Evolutionary conservation across 2,329 filamentous ascomycete species (phyloP).

Genomic region (Biscogniauxia marginata): DNA sequence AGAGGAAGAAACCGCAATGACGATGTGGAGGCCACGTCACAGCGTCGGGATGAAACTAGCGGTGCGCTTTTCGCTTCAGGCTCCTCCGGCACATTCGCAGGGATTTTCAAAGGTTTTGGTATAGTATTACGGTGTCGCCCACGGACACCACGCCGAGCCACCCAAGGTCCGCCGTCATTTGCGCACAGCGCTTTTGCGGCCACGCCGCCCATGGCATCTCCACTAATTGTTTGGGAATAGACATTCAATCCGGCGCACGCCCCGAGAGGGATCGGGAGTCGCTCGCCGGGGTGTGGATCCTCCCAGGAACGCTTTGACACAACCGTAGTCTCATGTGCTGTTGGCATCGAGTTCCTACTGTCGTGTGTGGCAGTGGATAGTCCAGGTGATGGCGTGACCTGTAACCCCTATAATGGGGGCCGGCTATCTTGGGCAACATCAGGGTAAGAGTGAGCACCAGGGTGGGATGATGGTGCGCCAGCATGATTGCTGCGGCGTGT

Average conservation of each 20-base stretch:
- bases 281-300: conserved; percentile 47
- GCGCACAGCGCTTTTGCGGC: conserved; percentile 45
- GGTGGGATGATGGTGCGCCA: conserved; percentile 43
- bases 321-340: conserved; percentile 23
- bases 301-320: conserved; percentile 35
- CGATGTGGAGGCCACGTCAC: conserved; percentile 8
- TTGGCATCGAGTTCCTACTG: conserved; percentile 21
- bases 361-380: conserved; percentile 32
- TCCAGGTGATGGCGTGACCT: conserved; percentile 53
- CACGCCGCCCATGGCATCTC: conserved; percentile 43
- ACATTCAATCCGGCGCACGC: conserved; percentile 22
- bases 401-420: conserved; percentile 54
- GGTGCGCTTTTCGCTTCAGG: conserved; percentile 21
- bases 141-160: conserved; percentile 23
- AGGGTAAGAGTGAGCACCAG: conserved; percentile 31
- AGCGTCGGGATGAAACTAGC: conserved; percentile 17
- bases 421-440: conserved; percentile 32
- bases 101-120: conserved; percentile 33
- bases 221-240: conserved; percentile 21
- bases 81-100: conserved; percentile 27
- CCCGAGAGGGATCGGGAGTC: conserved; percentile 34
- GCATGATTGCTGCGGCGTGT: conserved; percentile 43
- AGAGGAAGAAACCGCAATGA: conserved; percentile 19
- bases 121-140: conserved; percentile 26
- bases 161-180: conserved; percentile 20